These are phyloP conservation scores for Lentinula sp. DNA, from an alignment of 768 basidiomycete genomes.

Conservation along the genomic window DNA sequence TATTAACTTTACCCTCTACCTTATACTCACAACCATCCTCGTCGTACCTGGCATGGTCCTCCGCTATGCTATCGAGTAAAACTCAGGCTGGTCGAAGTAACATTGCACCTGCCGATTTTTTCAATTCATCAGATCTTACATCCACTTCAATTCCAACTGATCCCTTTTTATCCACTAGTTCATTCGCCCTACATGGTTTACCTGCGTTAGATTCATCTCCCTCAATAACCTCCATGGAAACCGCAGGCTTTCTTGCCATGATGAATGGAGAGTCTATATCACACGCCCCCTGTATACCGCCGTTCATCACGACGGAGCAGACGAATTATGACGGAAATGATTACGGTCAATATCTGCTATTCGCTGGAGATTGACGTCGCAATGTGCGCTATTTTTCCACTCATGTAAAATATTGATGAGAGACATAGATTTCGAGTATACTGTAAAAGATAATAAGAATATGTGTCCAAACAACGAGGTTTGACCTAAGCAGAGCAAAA, in stretches of 20 bases:
- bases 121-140: not conserved
- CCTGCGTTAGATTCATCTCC: not conserved
- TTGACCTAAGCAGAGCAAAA: too few species aligned
- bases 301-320: not conserved
- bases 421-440: too few species aligned
- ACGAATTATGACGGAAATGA: not conserved
- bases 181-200: not conserved
- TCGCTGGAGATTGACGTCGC: too few species aligned
- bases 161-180: not conserved
- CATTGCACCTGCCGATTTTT: not conserved
- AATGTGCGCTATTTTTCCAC: too few species aligned
- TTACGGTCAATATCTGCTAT: not conserved
- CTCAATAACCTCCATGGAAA: constrained; percentile 1
- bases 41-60: not conserved
- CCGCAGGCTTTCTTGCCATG: constrained; percentile 2
- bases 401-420: too few species aligned
- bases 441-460: too few species aligned
- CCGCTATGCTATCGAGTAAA: not conserved
- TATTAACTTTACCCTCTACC: not conserved
- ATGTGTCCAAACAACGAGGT: too few species aligned
- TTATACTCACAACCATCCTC: not conserved
- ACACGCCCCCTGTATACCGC: constrained; percentile 1
- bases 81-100: not conserved
- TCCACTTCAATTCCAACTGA: not conserved
- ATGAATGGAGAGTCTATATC: not conserved